These are phyloP conservation scores for Vigna angularis DNA, from an alignment of 306 rosid genomes.

Conservation along the genomic window DNA sequence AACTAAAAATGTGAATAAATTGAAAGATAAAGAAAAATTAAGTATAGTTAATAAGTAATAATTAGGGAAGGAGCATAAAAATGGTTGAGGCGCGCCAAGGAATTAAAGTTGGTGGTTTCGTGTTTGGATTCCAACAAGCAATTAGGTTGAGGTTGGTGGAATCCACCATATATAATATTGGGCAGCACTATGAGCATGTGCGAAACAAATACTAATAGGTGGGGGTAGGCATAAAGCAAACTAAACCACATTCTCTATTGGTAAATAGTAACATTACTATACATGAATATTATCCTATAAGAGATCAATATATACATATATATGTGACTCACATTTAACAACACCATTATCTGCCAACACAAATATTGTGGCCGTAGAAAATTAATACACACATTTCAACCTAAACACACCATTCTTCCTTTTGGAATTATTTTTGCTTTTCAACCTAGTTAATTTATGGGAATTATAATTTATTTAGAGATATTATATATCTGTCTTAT, in stretches of 20 bases:
- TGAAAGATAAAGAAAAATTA: not conserved
- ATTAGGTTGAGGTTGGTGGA: slow-evolving; percentile 62
- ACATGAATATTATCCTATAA: not conserved
- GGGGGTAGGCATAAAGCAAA: slow-evolving; percentile 44
- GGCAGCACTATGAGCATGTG: slow-evolving; percentile 49
- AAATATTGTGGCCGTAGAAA: not conserved
- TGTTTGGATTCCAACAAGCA: slow-evolving; percentile 73
- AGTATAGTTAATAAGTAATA: not conserved
- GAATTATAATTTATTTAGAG: no score
- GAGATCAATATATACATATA: not conserved
- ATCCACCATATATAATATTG: slow-evolving; percentile 57
- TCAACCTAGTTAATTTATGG: no score
- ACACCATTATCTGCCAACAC: not conserved
- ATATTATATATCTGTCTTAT: no score
- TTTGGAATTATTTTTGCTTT: no score
- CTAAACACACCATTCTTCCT: no score
- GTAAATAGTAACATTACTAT: slow-evolving; percentile 31
- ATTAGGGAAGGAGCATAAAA: slow-evolving; percentile 22
- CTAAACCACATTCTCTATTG: slow-evolving; percentile 27
- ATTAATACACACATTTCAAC: not conserved
- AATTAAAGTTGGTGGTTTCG: slow-evolving; percentile 76
- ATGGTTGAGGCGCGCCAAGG: slow-evolving; percentile 35
- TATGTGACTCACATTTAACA: not conserved
- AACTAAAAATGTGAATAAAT: not conserved
- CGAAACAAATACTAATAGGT: slow-evolving; percentile 41